These are phyloP conservation scores for Xylaria palmicola DNA, from an alignment of 495 filamentous ascomycete genomes.

Conservation along the genomic window DNA sequence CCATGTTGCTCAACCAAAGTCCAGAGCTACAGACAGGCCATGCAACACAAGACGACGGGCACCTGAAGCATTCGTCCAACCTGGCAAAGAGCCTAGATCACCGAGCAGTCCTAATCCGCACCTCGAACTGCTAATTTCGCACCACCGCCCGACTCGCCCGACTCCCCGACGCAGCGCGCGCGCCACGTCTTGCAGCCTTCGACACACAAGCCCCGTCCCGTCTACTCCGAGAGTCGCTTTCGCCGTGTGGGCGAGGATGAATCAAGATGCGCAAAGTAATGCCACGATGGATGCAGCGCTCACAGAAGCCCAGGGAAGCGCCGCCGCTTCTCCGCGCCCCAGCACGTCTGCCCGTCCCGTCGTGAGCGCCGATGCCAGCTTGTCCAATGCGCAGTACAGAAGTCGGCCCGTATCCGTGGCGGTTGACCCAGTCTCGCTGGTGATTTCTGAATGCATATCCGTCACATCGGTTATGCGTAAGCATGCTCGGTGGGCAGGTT, in stretches of 20 bases:
- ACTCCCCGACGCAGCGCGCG: background rate
- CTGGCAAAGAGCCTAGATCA: background rate
- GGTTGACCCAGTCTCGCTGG: constrained; percentile 89
- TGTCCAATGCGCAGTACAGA: constrained; percentile 44
- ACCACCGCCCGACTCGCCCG: background rate
- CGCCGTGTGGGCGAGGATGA: constrained; percentile 41
- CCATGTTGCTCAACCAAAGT: no score
- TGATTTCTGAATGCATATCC: constrained; percentile 98
- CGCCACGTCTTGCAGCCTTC: background rate
- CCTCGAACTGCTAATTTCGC: background rate
- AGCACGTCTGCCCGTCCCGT: constrained; percentile 15
- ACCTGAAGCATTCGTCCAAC: constrained; percentile 5
- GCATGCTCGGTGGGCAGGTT: constrained; percentile 93
- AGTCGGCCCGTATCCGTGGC: constrained; percentile 67
- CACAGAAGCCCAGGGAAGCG: constrained; percentile 21
- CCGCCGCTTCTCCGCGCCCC: constrained; percentile 13
- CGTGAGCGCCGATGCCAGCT: constrained; percentile 15
- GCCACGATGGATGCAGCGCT: constrained; percentile 37
- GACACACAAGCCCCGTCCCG: background rate
- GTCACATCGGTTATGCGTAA: constrained; percentile 99
- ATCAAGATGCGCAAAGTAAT: constrained; percentile 41
- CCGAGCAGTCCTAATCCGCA: background rate
- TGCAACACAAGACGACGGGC: constrained; percentile 4
- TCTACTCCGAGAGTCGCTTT: constrained; percentile 8
- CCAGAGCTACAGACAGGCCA: constrained; percentile 2